phyloP scores from a whole-genome alignment of 192 early-diverging fungal species.

The Coemansia sp. region DNA sequence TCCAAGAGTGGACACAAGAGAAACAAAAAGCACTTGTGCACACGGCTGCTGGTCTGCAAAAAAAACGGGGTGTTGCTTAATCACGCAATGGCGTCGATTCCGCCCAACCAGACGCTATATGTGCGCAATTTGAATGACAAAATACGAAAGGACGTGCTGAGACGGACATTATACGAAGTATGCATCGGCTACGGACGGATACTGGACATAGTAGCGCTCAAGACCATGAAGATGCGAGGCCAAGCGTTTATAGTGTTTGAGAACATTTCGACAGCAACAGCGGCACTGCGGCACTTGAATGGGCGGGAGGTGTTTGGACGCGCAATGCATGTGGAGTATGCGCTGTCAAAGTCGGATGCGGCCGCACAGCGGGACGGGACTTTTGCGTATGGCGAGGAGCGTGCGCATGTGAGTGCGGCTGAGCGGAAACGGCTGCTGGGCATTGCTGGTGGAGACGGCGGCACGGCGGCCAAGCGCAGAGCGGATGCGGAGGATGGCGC shows the following conservation, averaged over 20 bases:
- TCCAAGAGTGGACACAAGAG: no score
- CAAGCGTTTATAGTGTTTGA: conserved; percentile 93
- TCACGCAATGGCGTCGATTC: conserved; percentile 45
- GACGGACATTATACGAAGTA: conserved; percentile 85
- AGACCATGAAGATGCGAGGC: conserved; percentile 82
- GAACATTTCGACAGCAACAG: conserved; percentile 81
- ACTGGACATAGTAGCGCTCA: conserved; percentile 82
- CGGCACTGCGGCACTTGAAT: conserved; percentile 83
- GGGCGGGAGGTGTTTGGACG: conserved; percentile 85
- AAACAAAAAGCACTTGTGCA: not conserved
- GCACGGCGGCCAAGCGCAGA: conserved; percentile 18
- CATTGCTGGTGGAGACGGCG: not conserved
- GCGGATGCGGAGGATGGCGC: not conserved
- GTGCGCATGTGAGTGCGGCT: conserved; percentile 38
- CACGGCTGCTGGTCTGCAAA: not conserved
- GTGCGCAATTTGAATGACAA: conserved; percentile 84
- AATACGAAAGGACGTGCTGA: conserved; percentile 71
- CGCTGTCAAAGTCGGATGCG: conserved; percentile 44
- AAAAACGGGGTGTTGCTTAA: not conserved
- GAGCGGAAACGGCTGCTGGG: conserved; percentile 41
- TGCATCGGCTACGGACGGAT: conserved; percentile 88
- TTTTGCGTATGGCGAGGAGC: conserved; percentile 31
- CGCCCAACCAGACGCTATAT: conserved; percentile 74
- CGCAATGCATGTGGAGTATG: conserved; percentile 58
- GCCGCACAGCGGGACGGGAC: conserved; percentile 39